Evolutionary conservation across 1,284 basidiomycete species (phyloP), one percentile per base, ranked within the genome.

Genomic region (Trametes versicolor): DNA sequence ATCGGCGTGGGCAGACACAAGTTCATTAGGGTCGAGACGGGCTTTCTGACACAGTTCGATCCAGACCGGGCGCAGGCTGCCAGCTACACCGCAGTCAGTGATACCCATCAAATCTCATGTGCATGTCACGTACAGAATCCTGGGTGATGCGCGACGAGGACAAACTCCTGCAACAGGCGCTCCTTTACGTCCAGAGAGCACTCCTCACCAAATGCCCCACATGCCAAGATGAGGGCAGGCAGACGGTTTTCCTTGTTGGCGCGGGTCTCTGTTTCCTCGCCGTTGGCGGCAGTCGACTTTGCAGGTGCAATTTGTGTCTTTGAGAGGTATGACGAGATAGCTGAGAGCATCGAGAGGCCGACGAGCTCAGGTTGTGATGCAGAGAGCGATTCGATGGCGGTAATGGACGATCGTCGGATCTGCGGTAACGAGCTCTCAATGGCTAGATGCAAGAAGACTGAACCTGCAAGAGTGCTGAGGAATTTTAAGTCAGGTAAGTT

Each of bases 11-110:
- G 75, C 78, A 13, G 77, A 79, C 17, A 92, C 82, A 2, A 94
- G 74, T 13, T 84, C 81, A 39, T 86, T 84, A 0, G 95, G 94
- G 75, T 96, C 92, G 6, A 86, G 74, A 2, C 82, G 77, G 0
- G 90, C 88, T 61, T 83, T 84, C 71, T 94, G 91, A 59, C 91
- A 92, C 5, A 95, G 70, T 58, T 95, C 93, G 66, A 97, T 92
- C 95, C 96, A 98, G 1, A 89, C 84, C 63, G 88, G 87, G 25
- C 87, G 83, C 9, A 87, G 83, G 13, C 81, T 79, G 21, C 80
- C 83, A 65, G 82, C 88, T 89, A 61, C 13, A 55, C 9, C 5
- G 19, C 37, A 49, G 34, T 27, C 23, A 37, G 15, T 21, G 9
- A 19, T 12, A 13, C 2, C 0, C 36, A 19, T 7, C 2, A 19